phyloP scores from a whole-genome alignment of 129 eudicot species.

The Daucus carota region DH1_v3.0 NC_030389.2:12263501-12264000 shows the following conservation, averaged over 20 bases:
- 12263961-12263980: not conserved
- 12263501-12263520: conserved; percentile 65
- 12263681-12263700: not conserved
- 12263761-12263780: not conserved
- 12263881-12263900: not conserved
- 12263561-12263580: conserved; percentile 76
- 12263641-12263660: not conserved
- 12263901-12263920: not conserved
- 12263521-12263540: conserved; percentile 65
- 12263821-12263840: not conserved
- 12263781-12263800: not conserved
- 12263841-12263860: not conserved
- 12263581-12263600: conserved; percentile 76
- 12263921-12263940: not conserved
- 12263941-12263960: not conserved
- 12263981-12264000: not conserved
- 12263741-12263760: not conserved
- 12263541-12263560: conserved; percentile 77
- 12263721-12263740: not conserved
- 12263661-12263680: not conserved
- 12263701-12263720: no score
- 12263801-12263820: not conserved
- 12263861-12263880: not conserved
- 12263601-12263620: conserved; percentile 65
- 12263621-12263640: conserved; percentile 40